Percentiles rank a stretch among this genome's conserved stretches.
Conservation (phyloP, 1,139 yeast species). For the Blastobotrys malaysiensis region DNA sequence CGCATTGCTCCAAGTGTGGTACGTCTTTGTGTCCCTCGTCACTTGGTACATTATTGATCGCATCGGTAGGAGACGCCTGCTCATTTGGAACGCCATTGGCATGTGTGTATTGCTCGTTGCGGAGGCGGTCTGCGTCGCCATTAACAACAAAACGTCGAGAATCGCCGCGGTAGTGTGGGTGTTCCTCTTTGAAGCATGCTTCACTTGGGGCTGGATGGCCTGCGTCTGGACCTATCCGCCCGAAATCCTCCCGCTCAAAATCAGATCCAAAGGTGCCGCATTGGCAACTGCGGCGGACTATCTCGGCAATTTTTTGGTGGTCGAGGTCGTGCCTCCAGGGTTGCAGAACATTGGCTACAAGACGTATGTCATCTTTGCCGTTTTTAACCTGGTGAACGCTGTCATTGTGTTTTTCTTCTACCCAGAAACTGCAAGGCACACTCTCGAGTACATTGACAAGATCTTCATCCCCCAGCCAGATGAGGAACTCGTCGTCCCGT, state of each 20-base stretch:
- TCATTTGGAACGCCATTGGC: slow-evolving; percentile 18
- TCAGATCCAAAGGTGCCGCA: slow-evolving; percentile 53
- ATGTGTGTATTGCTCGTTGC: slow-evolving; percentile 11
- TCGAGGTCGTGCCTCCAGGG: slow-evolving; percentile 39
- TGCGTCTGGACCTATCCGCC: slow-evolving; percentile 45
- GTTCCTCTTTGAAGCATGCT: slow-evolving; percentile 20
- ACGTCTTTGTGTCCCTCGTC: slow-evolving; percentile 1
- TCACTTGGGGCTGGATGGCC: slow-evolving; percentile 21
- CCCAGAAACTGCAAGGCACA: slow-evolving; percentile 37
- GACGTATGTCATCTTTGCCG: slow-evolving; percentile 34
- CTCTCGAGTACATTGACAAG: slow-evolving; percentile 40
- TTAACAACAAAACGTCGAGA: slow-evolving; percentile 14
- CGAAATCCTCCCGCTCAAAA: slow-evolving; percentile 53
- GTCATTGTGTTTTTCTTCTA: slow-evolving; percentile 48
- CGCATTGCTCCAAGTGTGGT: neutral
- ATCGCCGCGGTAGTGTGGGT: slow-evolving; percentile 21
- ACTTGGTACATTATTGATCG: slow-evolving; percentile 3
- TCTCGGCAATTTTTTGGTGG: slow-evolving; percentile 40
- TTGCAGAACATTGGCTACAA: slow-evolving; percentile 34
- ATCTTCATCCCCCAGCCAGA: slow-evolving; percentile 2
- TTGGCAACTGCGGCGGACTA: slow-evolving; percentile 23
- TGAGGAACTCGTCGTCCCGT: neutral
- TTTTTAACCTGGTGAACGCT: slow-evolving; percentile 45
- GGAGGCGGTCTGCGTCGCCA: neutral
- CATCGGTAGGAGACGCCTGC: slow-evolving; percentile 19